Percentiles rank a stretch among this genome's conserved stretches.
phyloP scores from a whole-genome alignment of 352 stramenopile species.

The Phytophthora uliginosa region DNA sequence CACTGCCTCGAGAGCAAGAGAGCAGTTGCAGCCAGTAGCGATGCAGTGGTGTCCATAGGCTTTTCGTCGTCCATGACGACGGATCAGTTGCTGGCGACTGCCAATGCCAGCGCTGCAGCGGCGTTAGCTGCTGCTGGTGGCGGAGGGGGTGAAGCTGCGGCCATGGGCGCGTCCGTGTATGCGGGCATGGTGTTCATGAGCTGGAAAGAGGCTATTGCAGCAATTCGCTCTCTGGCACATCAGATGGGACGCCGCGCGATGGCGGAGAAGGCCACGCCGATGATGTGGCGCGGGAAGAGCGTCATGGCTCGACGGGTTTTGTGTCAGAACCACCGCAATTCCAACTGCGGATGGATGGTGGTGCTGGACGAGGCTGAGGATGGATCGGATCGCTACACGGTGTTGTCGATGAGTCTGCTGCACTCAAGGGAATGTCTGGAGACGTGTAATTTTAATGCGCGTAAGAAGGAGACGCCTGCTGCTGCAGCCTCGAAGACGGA shows the following conservation, averaged over 20 bases:
- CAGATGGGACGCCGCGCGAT: constrained; percentile 69
- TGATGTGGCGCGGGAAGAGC: constrained; percentile 51
- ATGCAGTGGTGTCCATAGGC: neutral
- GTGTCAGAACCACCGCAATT: constrained; percentile 84
- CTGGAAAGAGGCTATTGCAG: constrained; percentile 71
- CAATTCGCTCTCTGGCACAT: constrained; percentile 61
- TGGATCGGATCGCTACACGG: constrained; percentile 54
- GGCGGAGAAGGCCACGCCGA: constrained; percentile 58
- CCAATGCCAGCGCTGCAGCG: constrained; percentile 12
- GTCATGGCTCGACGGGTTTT: constrained; percentile 63
- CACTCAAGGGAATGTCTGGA: constrained; percentile 84
- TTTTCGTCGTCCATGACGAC: constrained; percentile 52
- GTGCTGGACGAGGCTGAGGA: constrained; percentile 60
- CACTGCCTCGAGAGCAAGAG: constrained; percentile 51
- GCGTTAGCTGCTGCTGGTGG: constrained; percentile 6
- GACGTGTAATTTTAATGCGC: constrained; percentile 81
- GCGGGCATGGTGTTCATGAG: constrained; percentile 54
- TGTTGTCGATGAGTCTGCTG: constrained; percentile 64
- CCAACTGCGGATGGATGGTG: constrained; percentile 74
- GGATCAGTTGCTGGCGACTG: constrained; percentile 22
- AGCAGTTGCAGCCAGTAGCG: neutral
- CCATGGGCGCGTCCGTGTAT: constrained; percentile 47
- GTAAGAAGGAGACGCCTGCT: constrained; percentile 47
- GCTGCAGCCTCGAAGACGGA: constrained; percentile 5
- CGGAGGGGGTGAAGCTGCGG: constrained; percentile 6